Conservation (phyloP, 148 eudicot genomes). For the Fagopyrum homotropicum region DNA sequence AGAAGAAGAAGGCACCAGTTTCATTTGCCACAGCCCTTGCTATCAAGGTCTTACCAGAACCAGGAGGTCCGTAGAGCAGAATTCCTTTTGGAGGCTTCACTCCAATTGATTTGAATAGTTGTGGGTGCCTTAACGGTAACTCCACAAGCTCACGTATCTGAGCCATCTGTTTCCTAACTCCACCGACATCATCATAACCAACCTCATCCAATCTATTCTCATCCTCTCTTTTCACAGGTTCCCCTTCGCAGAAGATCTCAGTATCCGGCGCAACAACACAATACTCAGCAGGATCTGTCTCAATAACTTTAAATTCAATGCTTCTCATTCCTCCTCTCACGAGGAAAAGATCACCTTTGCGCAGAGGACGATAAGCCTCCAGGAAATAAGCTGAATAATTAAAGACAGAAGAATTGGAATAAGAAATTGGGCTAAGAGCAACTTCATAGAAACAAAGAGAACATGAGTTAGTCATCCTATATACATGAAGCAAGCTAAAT, state of each 20-base stretch:
- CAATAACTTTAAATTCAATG: constrained; percentile 83
- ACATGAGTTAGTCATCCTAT: neutral
- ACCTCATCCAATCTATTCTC: constrained; percentile 78
- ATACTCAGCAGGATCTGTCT: constrained; percentile 80
- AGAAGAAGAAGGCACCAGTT: constrained; percentile 90
- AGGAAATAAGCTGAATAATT: constrained; percentile 62
- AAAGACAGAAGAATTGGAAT: neutral
- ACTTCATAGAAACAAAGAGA: neutral
- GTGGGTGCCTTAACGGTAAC: constrained; percentile 80
- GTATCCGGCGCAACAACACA: constrained; percentile 95
- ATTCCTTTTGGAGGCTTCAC: constrained; percentile 93
- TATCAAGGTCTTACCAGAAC: constrained; percentile 83
- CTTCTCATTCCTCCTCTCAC: constrained; percentile 93
- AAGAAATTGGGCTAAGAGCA: neutral
- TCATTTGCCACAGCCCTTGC: constrained; percentile 95
- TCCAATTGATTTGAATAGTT: constrained; percentile 81
- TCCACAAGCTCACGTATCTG: constrained; percentile 87
- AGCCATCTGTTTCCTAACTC: constrained; percentile 91
- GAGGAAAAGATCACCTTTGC: constrained; percentile 75
- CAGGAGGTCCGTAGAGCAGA: constrained; percentile 84
- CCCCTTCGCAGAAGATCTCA: constrained; percentile 88
- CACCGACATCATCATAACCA: constrained; percentile 97
- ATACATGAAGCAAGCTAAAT: neutral
- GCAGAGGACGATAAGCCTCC: constrained; percentile 80
- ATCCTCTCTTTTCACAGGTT: constrained; percentile 77